Evolutionary conservation across 164 flowering plant genomes (phyloP), one percentile per base, ranked within the genome.

Genomic region (Protea cynaroides): DNA sequence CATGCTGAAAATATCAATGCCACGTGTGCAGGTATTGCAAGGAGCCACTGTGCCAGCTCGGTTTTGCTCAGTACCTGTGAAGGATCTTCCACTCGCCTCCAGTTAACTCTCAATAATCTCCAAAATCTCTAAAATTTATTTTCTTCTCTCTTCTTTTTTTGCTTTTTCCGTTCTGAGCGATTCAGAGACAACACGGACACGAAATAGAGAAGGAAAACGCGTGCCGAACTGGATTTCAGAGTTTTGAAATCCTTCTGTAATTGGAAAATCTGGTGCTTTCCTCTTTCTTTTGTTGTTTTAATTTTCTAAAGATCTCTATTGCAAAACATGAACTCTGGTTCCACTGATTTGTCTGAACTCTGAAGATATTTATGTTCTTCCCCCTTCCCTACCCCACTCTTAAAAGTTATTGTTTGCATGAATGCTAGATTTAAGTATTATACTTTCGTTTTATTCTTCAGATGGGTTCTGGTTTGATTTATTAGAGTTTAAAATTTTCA

Each of bases 1-100:
- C 56, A 37, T 36, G 58, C 36, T 15, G 73, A 87, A 89, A 89
- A 87, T 87, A 89, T 89, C 96, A 74, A 78, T 61, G 89, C 92
- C 96, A 84, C 86, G 84, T 82, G 68, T 15, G 77, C 84, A 64
- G 38, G 65, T 67, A 65, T 44, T 8, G 64, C 72, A 61, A 37
- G 67, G 36, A 53, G 61, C 59, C 14, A 7, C 47, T 7, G 8
- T 25, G 72, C 65, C 65, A 68, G 65, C 52, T 60, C 2, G 53
- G 69, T 58, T 19, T 53, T 75, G 67, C 67, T 53, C 59, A 21
- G 77, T 64, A 52, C 76, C 82, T 52, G 77, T 61, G 70, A 81
- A 86, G 82, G 87, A 81, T 84, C 82, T 79, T 61, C 37, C 65
- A 56, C 64, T 62, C 68, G 54, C 62, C 56, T 37, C n/a, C 24